A percentile compares a stretch with the other conserved stretches of the same genome.
Evolutionary conservation across 805 yeast genomes (phyloP).

Genomic region (Suhomyces prunicola): DNA sequence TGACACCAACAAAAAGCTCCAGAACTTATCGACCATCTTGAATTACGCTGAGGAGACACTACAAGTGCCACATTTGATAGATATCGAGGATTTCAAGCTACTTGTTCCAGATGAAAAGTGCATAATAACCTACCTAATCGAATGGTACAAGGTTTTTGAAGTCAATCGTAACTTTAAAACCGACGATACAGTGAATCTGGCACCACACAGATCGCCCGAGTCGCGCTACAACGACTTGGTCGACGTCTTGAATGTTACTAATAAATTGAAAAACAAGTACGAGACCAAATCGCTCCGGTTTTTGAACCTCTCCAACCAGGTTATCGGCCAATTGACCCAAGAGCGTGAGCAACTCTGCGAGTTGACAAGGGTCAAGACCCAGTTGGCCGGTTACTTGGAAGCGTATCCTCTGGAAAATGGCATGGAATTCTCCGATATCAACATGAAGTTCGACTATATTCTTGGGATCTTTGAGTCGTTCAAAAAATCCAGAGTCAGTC

Average conservation of each 20-base stretch:
- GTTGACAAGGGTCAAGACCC: neutral
- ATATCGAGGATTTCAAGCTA: conserved; percentile 50
- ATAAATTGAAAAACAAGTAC: conserved; percentile 25
- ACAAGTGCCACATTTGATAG: conserved; percentile 52
- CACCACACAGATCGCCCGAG: neutral
- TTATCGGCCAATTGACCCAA: neutral
- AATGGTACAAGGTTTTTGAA: conserved; percentile 51
- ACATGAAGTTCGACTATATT: neutral
- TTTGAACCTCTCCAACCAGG: conserved; percentile 20
- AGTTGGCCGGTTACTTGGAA: neutral
- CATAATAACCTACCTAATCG: conserved; percentile 54
- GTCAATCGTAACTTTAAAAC: conserved; percentile 3
- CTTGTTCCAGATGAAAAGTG: conserved; percentile 58
- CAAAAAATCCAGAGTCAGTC: neutral
- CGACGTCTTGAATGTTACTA: conserved; percentile 9
- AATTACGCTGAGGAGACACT: conserved; percentile 40
- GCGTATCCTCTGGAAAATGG: neutral
- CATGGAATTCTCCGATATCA: neutral
- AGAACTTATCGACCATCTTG: conserved; percentile 22
- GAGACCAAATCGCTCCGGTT: conserved; percentile 31
- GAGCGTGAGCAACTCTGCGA: neutral
- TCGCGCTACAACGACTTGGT: conserved; percentile 7
- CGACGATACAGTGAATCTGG: neutral
- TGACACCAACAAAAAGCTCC: conserved; percentile 17
- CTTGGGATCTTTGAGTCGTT: neutral